Conservation (phyloP, 192 early-diverging fungal species). For the Lunasporangiospora selenospora region DNA sequence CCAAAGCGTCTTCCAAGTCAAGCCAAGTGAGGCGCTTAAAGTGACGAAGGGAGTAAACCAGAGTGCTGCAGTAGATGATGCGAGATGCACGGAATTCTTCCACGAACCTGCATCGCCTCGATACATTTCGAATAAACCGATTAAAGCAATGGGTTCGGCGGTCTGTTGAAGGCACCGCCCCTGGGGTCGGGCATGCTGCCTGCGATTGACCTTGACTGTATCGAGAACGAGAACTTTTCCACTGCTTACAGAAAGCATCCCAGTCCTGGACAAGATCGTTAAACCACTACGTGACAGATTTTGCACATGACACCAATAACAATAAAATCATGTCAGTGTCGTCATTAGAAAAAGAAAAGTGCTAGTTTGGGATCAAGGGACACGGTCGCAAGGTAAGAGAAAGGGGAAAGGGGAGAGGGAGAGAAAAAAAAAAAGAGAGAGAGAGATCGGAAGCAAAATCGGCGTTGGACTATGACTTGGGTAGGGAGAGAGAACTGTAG, state of each 20-base stretch:
- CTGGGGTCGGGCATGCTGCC: no score
- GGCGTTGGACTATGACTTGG: neutral
- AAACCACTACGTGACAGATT: constrained; percentile 28
- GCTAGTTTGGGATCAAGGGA: no score
- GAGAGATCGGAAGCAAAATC: neutral
- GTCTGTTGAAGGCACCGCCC: constrained; percentile 6
- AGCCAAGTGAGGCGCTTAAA: constrained; percentile 22
- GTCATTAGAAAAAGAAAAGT: no score
- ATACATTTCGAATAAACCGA: constrained; percentile 23
- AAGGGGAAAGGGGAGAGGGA: neutral
- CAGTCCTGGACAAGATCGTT: constrained; percentile 27
- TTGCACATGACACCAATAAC: no score
- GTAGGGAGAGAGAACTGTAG: neutral
- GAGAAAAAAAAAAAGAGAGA: neutral
- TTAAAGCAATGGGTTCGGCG: constrained; percentile 40
- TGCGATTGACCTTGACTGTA: no score
- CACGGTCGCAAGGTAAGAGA: no score
- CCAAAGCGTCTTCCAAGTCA: constrained; percentile 31
- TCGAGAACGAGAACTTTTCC: constrained; percentile 8
- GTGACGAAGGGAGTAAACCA: constrained; percentile 29
- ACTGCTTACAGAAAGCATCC: constrained; percentile 20
- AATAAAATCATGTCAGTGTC: no score
- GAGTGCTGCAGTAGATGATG: constrained; percentile 21
- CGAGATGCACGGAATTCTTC: constrained; percentile 23
- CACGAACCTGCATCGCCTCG: constrained; percentile 17